phyloP scores from a whole-genome alignment of 805 yeast species.

The Sugiyamaella lignohabitans region DNA sequence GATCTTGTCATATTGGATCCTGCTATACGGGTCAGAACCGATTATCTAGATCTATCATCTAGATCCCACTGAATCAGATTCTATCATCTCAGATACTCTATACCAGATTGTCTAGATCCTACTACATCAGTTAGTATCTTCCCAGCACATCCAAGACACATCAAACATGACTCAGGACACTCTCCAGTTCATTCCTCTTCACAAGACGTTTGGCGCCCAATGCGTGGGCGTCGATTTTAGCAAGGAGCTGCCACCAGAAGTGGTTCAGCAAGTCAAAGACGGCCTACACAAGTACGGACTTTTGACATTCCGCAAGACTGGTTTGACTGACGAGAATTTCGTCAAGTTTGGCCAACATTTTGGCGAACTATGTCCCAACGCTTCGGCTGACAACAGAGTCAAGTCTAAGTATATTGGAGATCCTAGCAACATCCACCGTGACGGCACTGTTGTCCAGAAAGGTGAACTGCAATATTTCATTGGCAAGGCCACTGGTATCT shows the following conservation, averaged over 20 bases:
- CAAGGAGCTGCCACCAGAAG: slow-evolving; percentile 4
- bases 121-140: no score
- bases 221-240: slow-evolving; percentile 9
- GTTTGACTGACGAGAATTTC: slow-evolving; percentile 7
- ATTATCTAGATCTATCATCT: no score
- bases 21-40: no score
- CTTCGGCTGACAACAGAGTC: slow-evolving; percentile 4
- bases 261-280: slow-evolving; percentile 6
- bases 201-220: slow-evolving; percentile 10
- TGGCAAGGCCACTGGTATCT: slow-evolving; percentile 11
- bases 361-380: slow-evolving; percentile 3
- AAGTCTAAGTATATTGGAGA: slow-evolving; percentile 9
- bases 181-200: slow-evolving; percentile 9
- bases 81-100: no score
- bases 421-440: slow-evolving; percentile 11
- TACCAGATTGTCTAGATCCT: no score
- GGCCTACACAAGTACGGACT: slow-evolving; percentile 10
- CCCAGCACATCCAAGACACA: no score
- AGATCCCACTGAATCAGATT: no score
- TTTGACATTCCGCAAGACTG: slow-evolving; percentile 4
- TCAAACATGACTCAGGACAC: slow-evolving; percentile 4
- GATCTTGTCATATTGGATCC: no score
- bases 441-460: slow-evolving; percentile 8
- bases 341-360: slow-evolving; percentile 5
- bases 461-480: slow-evolving; percentile 11